Percentiles rank a stretch among this genome's conserved stretches.
Evolutionary conservation across 208 protist species (phyloP).

Genomic region (Trypanosoma brucei): DNA sequence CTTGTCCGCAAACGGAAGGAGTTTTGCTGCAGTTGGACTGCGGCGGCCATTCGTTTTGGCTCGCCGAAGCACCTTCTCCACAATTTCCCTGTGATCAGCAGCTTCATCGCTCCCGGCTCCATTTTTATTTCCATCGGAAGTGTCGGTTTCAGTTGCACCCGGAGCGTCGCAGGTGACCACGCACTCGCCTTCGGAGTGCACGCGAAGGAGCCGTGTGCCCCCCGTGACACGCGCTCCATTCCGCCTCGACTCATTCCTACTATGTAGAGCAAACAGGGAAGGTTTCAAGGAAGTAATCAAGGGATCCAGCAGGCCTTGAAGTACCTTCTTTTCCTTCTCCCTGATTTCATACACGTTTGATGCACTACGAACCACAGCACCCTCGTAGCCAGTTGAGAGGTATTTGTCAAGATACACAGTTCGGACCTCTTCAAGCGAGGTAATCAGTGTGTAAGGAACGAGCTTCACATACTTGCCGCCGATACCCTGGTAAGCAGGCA

Average conservation of each 20-base stretch:
- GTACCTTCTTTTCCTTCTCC: conserved; percentile 57
- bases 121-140: background rate
- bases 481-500: conserved; percentile 10
- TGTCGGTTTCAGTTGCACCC: background rate
- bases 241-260: background rate
- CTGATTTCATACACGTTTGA: conserved; percentile 74
- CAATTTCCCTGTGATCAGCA: conserved; percentile 18
- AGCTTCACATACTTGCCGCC: conserved; percentile 56
- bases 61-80: conserved; percentile 27
- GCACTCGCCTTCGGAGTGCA: conserved; percentile 1
- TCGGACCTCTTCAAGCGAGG: conserved; percentile 53
- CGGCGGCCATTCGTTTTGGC: conserved; percentile 31
- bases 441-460: conserved; percentile 52
- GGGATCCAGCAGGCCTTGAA: conserved; percentile 39
- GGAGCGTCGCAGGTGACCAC: background rate
- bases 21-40: conserved; percentile 63
- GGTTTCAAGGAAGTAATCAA: conserved; percentile 13
- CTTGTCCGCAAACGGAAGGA: conserved; percentile 68
- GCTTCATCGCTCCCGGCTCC: conserved; percentile 3
- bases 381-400: conserved; percentile 59
- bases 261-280: background rate
- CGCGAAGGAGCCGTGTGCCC: conserved; percentile 5
- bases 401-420: conserved; percentile 45
- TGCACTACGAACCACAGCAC: conserved; percentile 70
- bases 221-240: background rate